Conservation (phyloP, 306 rosid species). For the Macrotyloma uniflorum region DNA sequence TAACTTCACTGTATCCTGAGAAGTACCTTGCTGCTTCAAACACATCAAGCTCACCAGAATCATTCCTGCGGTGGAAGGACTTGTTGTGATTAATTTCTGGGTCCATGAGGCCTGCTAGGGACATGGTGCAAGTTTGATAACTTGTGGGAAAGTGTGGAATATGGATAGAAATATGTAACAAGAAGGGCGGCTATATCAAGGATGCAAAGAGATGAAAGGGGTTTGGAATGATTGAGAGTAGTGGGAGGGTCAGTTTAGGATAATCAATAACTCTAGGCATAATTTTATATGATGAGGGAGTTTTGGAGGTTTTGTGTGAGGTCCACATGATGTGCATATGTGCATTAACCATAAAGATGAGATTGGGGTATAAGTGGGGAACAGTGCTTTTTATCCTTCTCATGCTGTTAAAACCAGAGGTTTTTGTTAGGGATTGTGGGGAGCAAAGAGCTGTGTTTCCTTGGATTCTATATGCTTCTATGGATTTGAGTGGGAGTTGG, state of each 20-base stretch:
- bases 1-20: conserved; percentile 80
- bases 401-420: conserved; percentile 51
- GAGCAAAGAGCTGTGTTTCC: conserved; percentile 59
- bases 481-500: conserved; percentile 46
- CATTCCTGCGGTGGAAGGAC: conserved; percentile 69
- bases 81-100: conserved; percentile 65
- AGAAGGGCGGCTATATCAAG: conserved; percentile 44
- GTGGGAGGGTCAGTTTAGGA: conserved; percentile 60
- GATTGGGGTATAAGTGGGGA: conserved; percentile 47
- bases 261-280: conserved; percentile 50
- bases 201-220: conserved; percentile 54
- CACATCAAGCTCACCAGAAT: conserved; percentile 84
- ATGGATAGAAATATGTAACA: conserved; percentile 29
- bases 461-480: conserved; percentile 80
- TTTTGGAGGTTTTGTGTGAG: conserved; percentile 59
- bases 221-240: conserved; percentile 67
- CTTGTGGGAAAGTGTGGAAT: conserved; percentile 1
- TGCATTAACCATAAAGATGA: conserved; percentile 41
- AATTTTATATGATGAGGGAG: conserved; percentile 54
- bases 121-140: conserved; percentile 51
- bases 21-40: conserved; percentile 91
- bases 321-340: conserved; percentile 55
- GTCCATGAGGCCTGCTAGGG: conserved; percentile 61
- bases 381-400: conserved; percentile 46
- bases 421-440: conserved; percentile 64